Evolutionary conservation across 345 rosid species (phyloP).

Genomic region (Excoecaria agallocha): DNA sequence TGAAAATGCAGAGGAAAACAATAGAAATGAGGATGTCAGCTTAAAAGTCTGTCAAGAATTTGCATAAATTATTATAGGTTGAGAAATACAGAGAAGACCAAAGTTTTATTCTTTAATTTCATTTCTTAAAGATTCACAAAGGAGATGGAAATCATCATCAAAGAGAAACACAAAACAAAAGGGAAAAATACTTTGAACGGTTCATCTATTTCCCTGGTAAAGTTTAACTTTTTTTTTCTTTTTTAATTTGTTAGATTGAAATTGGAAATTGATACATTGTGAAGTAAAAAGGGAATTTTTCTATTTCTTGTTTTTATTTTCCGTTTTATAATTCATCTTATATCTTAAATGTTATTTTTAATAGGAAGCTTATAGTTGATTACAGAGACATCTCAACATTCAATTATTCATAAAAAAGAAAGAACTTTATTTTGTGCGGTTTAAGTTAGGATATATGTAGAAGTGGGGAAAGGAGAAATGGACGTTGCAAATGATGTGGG

Average conservation of each 20-base stretch:
- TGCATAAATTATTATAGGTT: constrained; percentile 20
- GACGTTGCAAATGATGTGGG: neutral
- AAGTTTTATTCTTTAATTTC: neutral
- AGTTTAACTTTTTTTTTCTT: no score
- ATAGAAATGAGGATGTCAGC: constrained; percentile 12
- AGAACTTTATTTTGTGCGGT: no score
- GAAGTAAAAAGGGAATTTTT: neutral
- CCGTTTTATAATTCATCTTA: no score
- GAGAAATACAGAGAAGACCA: neutral
- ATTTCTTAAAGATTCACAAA: neutral
- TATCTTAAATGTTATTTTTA: no score
- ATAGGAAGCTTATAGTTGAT: no score
- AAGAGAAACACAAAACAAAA: neutral
- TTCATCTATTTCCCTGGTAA: no score
- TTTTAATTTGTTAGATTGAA: constrained; percentile 2
- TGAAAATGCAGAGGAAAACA: constrained; percentile 34
- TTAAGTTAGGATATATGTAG: neutral
- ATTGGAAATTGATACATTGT: constrained; percentile 9
- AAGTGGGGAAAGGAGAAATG: neutral
- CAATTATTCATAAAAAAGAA: no score
- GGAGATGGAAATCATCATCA: neutral
- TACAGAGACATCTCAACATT: no score
- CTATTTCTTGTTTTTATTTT: no score
- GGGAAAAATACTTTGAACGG: neutral
- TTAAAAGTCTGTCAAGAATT: constrained; percentile 29